Evolutionary conservation across 768 basidiomycete genomes (phyloP).

Genomic region (Podaxis sp.): DNA sequence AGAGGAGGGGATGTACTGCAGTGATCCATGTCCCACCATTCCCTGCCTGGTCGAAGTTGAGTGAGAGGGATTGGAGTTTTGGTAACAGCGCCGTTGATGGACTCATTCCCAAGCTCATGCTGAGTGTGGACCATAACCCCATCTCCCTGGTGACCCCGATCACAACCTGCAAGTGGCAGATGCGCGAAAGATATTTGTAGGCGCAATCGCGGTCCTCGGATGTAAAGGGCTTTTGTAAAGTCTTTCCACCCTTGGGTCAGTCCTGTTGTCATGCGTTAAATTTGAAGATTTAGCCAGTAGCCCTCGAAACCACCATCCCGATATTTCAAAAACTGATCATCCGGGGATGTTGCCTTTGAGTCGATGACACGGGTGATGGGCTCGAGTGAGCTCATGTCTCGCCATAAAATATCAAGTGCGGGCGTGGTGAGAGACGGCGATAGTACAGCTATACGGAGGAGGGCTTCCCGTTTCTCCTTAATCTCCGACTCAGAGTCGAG

Average conservation of each 20-base stretch:
- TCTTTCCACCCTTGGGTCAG: background rate
- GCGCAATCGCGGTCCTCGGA: background rate
- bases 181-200: background rate
- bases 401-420: conserved; percentile 1
- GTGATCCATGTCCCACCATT: background rate
- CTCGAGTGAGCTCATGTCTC: background rate
- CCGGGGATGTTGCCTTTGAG: background rate
- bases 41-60: background rate
- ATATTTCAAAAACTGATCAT: background rate
- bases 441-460: background rate
- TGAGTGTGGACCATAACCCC: background rate
- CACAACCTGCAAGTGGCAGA: background rate
- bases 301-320: background rate
- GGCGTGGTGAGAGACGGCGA: conserved; percentile 1
- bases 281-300: background rate
- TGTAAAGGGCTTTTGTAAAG: background rate
- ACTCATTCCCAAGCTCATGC: background rate
- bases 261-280: background rate
- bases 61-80: background rate
- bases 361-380: background rate
- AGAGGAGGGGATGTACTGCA: background rate
- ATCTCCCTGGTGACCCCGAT: background rate
- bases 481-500: background rate
- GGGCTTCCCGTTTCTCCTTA: background rate
- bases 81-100: background rate